Percentiles rank a stretch among this genome's conserved stretches.
These are phyloP conservation scores for Leucocoprinus leucothites DNA, from an alignment of 768 basidiomycete species.

Conservation along the genomic window DNA sequence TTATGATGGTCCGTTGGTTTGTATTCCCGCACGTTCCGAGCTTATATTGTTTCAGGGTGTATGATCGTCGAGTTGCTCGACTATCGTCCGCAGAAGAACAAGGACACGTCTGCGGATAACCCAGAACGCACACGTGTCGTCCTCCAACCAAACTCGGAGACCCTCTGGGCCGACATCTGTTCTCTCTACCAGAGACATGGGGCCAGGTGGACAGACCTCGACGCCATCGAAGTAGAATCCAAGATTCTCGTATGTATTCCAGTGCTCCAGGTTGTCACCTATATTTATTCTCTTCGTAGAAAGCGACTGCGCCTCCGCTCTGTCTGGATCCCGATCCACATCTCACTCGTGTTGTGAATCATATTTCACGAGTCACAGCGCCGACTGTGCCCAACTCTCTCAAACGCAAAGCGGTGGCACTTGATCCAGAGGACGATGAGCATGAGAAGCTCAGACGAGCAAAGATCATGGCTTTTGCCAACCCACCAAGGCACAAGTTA, in stretches of 20 bases:
- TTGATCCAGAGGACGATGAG: conserved; percentile 76
- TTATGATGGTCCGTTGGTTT: conserved; percentile 64
- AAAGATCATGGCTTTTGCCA: conserved; percentile 81
- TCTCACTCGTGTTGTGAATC: conserved; percentile 73
- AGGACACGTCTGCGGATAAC: conserved; percentile 55
- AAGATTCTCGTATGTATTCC: conserved; percentile 63
- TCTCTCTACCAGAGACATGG: conserved; percentile 57
- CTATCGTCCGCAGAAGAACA: conserved; percentile 58
- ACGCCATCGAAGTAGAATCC: conserved; percentile 73
- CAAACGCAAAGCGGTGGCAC: conserved; percentile 69
- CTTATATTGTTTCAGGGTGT: conserved; percentile 50
- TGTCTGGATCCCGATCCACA: conserved; percentile 81
- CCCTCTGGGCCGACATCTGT: conserved; percentile 78
- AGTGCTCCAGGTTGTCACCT: too few species aligned
- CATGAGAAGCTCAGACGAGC: conserved; percentile 66
- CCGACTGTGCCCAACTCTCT: conserved; percentile 71
- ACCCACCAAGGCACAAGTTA: conserved; percentile 49
- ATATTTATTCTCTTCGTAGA: conserved; percentile 33
- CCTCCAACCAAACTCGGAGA: conserved; percentile 75
- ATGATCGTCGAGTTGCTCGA: conserved; percentile 84
- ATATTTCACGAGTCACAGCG: conserved; percentile 66
- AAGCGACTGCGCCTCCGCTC: conserved; percentile 71
- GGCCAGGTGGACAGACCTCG: conserved; percentile 63
- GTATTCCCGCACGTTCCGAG: neutral
- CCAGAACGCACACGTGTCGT: conserved; percentile 69